Base-by-base conservation (phyloP, 2,329 filamentous ascomycete species). In the Diplocarpon mali region DNA sequence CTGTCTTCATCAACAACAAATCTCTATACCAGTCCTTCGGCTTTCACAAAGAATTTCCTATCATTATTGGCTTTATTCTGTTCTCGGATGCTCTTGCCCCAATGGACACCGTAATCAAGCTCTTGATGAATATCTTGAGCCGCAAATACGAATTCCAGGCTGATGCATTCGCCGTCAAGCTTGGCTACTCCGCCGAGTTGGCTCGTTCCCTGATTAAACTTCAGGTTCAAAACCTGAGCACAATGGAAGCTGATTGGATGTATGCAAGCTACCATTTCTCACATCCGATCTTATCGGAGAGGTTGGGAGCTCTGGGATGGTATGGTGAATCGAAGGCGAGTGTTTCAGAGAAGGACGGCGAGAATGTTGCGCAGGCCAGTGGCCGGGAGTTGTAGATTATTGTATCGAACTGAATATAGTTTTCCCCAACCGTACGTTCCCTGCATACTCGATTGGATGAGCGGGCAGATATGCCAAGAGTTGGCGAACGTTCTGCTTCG, bases 261-360 rank as follows among this genome's bases (percentile, higher is more conserved):
- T 98, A 94, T 66, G 92, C 92, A 43, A 93, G 83, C 67, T 98
- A 96, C 72, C 89, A 98, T 69, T 95, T 93, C 73, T 95, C 90
- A 17, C 92, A 98, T 67, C 92, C 92, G 1, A 95, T 96, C 55
- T 71, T 98, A 54, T 85, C 89, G 1, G 93, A 98, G 74, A 80
- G 92, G 59, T 73, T 98, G 58, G 86, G 85, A 65, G 92, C 90
- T 1, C 75, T 98, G 49, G 82, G 85, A 53, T 98, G 90, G 89
- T 80, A 81, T 60, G 79, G 85, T 49, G 71, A 73, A 48, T 69
- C 70, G 55, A 76, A 75, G 60, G 64, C 71, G 15, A 66, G 67
- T 44, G 51, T 44, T 59, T 60, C 47, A 73, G 76, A 65, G 16
- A 70, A 56, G 39, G 73, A 78, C 51, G 73, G 76, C 49, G 67